Base-by-base conservation (phyloP, 1,284 basidiomycete species). In the Anthracocystis setariae region DNA sequence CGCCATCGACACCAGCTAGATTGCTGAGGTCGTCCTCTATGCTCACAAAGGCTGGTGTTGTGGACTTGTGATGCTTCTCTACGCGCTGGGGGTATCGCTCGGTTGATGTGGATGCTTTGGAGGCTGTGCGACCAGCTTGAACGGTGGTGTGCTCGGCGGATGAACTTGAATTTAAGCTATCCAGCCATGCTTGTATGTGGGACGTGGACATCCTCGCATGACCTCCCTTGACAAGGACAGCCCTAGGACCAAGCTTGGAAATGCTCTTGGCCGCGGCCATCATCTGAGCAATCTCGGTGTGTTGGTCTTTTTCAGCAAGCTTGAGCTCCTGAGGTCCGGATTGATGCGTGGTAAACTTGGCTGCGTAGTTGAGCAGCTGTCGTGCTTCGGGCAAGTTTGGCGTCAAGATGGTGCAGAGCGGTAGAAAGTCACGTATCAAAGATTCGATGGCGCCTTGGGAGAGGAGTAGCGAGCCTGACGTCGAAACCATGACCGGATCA, bases 401-500 rank as follows among this genome's bases (percentile, higher is more conserved):
- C 0, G 94, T 97, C 39, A 97, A 86, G 33, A 96, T 81, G 0
- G 87, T 85, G 0, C 91, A 86, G 10, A 91, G 84, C 0, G 92
- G 92, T 45, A 96, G 87, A 1, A 97, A 84, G 12, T 89, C 86
- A 0, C 83, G 59, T 10, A 89, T 85, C 53, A 96, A 80, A 1
- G 87, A 85, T 5, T 86, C 82, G 42, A 94, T 81, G 0, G 93
- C 92, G 10, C 88, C 87, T 5, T 87, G 83, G 3, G 89, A 86
- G 3, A 97, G 86, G 0, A 98, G 86, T 8, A 87, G 88, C 74
- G 94, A 92, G 2, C 94, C 93, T 0, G 92, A 94, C 0, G 94
- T 96, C 2, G 92, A 93, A 0, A 97, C 91, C 83, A 91, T 94
- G 21, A 98, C 94, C 0, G 94, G 94, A 81, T 82, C 81, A 24